phyloP scores from a whole-genome alignment of 192 early-diverging fungal genomes.

The Coemansia sp. region DNA sequence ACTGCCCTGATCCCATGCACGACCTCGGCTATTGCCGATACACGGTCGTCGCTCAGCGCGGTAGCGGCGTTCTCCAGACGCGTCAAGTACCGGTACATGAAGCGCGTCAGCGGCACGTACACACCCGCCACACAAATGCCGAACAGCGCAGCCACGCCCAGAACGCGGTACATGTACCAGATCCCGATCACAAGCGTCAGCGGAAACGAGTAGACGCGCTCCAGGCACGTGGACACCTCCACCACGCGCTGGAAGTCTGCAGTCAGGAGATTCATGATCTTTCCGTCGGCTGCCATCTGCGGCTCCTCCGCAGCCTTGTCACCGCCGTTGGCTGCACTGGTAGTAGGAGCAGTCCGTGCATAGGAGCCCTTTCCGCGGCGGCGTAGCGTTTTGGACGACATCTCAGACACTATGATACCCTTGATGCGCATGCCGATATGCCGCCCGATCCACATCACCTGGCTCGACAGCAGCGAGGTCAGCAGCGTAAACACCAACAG shows the following conservation, averaged over 20 bases:
- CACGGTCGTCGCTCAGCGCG: conserved; percentile 67
- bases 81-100: conserved; percentile 54
- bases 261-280: conserved; percentile 72
- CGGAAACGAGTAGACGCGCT: conserved; percentile 62
- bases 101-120: conserved; percentile 59
- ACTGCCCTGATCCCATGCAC: conserved; percentile 87
- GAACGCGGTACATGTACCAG: conserved; percentile 65
- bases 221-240: conserved; percentile 58
- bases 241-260: conserved; percentile 67
- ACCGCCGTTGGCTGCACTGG: conserved; percentile 18
- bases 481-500: conserved; percentile 50
- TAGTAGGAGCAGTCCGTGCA: not conserved
- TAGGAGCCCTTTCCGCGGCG: conserved; percentile 58
- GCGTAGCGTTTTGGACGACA: conserved; percentile 62
- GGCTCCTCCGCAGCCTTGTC: conserved; percentile 10
- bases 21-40: conserved; percentile 78
- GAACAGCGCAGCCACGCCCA: conserved; percentile 77
- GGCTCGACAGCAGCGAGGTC: conserved; percentile 55
- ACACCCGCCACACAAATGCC: conserved; percentile 68
- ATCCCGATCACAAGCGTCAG: conserved; percentile 68
- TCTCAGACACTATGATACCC: conserved; percentile 60
- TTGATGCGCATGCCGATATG: conserved; percentile 61
- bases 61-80: conserved; percentile 60
- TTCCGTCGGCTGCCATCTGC: conserved; percentile 56
- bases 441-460: conserved; percentile 63